Evolutionary conservation across 2,329 filamentous ascomycete species (phyloP), one percentile per base, ranked within the genome.

Genomic region (Davidsoniella australis): DNA sequence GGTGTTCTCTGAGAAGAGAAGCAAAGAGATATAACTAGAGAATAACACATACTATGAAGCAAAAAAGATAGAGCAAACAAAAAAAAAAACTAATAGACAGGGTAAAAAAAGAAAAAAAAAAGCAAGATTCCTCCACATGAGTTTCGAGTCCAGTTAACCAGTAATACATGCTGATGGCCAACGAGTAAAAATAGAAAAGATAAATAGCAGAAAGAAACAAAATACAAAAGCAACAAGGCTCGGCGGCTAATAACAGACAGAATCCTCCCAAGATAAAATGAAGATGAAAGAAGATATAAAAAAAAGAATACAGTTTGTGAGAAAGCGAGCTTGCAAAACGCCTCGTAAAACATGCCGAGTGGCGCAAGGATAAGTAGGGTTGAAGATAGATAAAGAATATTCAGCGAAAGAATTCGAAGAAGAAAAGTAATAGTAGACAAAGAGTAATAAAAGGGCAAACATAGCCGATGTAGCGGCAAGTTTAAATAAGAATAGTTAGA

Each of bases 71-170:
- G 9, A 43, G 24, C 20, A 5, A 10, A 26, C 8, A 38, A 4
- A 8, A 39, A 14, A 23, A 33, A 8, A 39, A 14, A 23, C 12
- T 9, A 2, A 33, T 10, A 33, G 12, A 33, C 4, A 33, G 12
- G 9, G 16, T 33, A 20, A 18, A 18, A 18, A 26, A 4, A 45
- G 9, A 9, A 18, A 20, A 18, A 18, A 18, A 26, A 4, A 45
- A 45, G 42, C 42, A 45, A 45, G 36, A 45, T 45, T 45, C 42
- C 42, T 45, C 42, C 42, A 17, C 42, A 33, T 33, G 29, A 12
- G 29, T 33, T 33, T 33, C 29, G 42, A 33, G 24, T 9, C 24
- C 24, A 33, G 7, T 33, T 33, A 10, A 12, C 29, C 29, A 33
- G 29, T 33, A 9, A 33, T 33, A 10, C 8, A 33, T 33, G 29